These are phyloP conservation scores for Schizophyllum amplum DNA, from an alignment of 1,284 basidiomycete species.

Conservation along the genomic window DNA sequence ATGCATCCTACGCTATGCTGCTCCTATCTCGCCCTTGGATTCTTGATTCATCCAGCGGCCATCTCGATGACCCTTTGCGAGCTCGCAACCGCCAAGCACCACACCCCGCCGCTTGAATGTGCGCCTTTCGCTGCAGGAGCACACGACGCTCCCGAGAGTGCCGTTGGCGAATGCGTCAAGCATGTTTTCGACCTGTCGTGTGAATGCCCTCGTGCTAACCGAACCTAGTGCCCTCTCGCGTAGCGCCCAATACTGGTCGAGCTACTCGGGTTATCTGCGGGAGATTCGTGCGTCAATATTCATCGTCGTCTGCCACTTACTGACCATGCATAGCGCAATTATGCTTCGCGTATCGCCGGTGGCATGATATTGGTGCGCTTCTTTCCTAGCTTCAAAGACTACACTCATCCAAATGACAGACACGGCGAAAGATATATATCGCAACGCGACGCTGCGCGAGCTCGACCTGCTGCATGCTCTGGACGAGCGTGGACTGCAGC, in stretches of 20 bases:
- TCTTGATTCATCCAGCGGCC: constrained; percentile 38
- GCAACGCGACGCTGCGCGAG: constrained; percentile 55
- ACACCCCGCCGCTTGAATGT: constrained; percentile 56
- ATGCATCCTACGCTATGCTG: too few species aligned
- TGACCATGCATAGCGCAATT: constrained; percentile 44
- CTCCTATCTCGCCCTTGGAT: constrained; percentile 6
- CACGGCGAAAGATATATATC: constrained; percentile 57
- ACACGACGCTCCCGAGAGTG: constrained; percentile 8
- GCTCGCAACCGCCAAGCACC: constrained; percentile 57
- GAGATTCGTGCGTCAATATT: constrained; percentile 51
- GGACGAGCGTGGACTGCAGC: constrained; percentile 29
- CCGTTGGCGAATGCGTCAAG: constrained; percentile 49
- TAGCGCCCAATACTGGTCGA: constrained; percentile 76
- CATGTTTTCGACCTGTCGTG: constrained; percentile 20
- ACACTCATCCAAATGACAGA: constrained; percentile 30
- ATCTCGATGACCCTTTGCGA: constrained; percentile 74
- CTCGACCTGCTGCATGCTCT: constrained; percentile 40
- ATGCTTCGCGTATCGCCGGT: constrained; percentile 62
- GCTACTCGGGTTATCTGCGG: constrained; percentile 72
- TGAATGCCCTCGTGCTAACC: not conserved
- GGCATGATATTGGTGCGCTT: constrained; percentile 58
- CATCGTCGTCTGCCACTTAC: constrained; percentile 12
- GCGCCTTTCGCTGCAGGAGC: constrained; percentile 3
- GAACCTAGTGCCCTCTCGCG: constrained; percentile 53
- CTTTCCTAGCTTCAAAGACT: constrained; percentile 8